Base-by-base conservation (phyloP, 257 asterid genomes). In the Gynochthodes officinalis region DNA sequence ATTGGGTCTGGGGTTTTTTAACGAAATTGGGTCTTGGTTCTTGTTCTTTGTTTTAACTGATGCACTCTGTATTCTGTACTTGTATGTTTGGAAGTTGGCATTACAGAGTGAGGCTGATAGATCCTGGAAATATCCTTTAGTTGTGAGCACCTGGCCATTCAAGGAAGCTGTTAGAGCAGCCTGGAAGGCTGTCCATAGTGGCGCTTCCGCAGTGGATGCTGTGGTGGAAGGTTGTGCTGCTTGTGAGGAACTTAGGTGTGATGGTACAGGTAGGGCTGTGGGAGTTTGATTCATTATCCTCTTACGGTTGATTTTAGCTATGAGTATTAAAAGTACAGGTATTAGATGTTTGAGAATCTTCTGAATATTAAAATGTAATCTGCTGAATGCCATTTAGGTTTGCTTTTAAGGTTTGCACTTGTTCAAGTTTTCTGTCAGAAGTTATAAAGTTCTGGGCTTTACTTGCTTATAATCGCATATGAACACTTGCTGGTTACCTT, bases 91-190 rank as follows among this genome's bases (percentile, higher is more conserved):
- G 5, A 35, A 64, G 21, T 68, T 90, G 97, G 86, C 76, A 52
- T 32, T 75, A 66, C 90, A 85, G 54, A 85, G 81, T 79, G 90
- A 78, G 69, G 82, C 58, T 75, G 81, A 62, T 74, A 75, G 54
- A 57, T 68, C 69, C 27, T 82, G 42, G 72, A 82, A 82, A 60
- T 87, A 88, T 67, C 97, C 96, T 21, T 9, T 88, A 25, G 99
- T 94, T 48, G 90, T 91, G 75, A 88, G 97, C 86, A 94, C 99
- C 18, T 94, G 99, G 99, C 97, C 99, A 5, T 94, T 94, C 82
- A 25, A 85, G 82, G 97, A 86, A 82, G 99, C 97, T 27, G 97
- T 94, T 76, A 86, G 95, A 80, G 86, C 97, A 15, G 97, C 97
- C 14, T 91, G 99, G 97, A 82, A 69, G 67, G 73, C 86, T 35